Conservation (phyloP, 371 early-diverging fungal species). For the Mortierella sp. region DNA sequence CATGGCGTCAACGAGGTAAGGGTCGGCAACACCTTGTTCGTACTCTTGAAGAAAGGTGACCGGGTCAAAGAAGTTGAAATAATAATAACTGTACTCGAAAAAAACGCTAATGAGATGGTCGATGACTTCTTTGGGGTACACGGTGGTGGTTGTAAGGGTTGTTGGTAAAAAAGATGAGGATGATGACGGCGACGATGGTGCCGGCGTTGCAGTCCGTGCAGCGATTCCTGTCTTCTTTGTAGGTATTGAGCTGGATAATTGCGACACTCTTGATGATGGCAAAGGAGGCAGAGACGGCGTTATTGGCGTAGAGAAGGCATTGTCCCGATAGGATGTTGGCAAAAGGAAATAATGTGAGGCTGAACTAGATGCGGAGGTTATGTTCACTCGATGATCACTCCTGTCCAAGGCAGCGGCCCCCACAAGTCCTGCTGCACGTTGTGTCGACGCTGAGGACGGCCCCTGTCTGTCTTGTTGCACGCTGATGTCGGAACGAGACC, state of each 20-base stretch:
- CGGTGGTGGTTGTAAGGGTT: background rate
- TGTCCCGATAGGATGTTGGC: background rate
- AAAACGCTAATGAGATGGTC: background rate
- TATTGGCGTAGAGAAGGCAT: background rate
- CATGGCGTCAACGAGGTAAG: background rate
- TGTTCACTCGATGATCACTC: background rate
- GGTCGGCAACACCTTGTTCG: background rate
- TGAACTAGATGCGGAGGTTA: background rate
- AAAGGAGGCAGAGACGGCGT: background rate
- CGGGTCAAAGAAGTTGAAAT: background rate
- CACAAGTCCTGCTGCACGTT: background rate
- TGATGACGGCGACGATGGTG: background rate
- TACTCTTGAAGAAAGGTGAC: background rate
- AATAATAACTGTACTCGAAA: conserved; percentile 3
- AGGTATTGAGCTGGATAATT: background rate
- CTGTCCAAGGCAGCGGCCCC: background rate
- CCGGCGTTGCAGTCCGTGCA: background rate
- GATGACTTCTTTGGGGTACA: background rate
- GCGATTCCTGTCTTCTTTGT: background rate
- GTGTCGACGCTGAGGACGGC: background rate
- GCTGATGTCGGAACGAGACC: background rate
- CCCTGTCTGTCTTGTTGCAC: background rate
- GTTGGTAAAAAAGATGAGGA: background rate
- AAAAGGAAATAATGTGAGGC: background rate
- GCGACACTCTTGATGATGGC: background rate